Base-by-base conservation (phyloP, 176 grass and related monocot genomes). In the Carex pumila region DNA sequence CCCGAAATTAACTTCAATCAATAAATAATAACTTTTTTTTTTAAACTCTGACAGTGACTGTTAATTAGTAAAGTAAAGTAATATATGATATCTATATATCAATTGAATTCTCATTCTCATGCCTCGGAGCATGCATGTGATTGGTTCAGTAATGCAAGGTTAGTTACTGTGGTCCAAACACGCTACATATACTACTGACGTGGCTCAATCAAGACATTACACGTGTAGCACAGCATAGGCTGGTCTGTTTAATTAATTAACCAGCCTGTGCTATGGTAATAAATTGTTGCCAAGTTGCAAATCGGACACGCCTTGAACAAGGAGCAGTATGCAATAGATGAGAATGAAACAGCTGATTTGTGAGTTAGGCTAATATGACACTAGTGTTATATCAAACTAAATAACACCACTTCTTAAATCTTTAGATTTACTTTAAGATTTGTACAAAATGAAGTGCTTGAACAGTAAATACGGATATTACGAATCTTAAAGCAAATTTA, bases 81-180 rank as follows among this genome's bases (percentile, higher is more conserved):
- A 39, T 37, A 39, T 1, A 49, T 65, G 2, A 31, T 0, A 13
- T 13, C 21, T 65, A 65, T 65, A 65, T 18, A 65, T 65, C 9
- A 36, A 67, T 67, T 37, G 31, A 67, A 67, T 13, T 4, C 13
- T 36, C 32, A 36, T 55, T 36, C 34, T 36, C 34, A 36, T 36
- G 36, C 36, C 36, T 37, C 36, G 36, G 3, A 37, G 36, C 3
- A 25, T 29, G 19, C 45, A 53, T 54, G 47, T 54, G 47, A 76
- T 76, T 76, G 71, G 71, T 54, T 76, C 19, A 76, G 71, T 7
- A 54, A 75, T 75, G 25, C 31, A 19, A 52, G 71, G 71, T 47
- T 54, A 25, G 1, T 12, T 25, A 73, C n/a, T 73, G 41, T 19
- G 4, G 7, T 19, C 7, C 12, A 71, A 43, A 17, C 59, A 19